Conservation (phyloP, 371 early-diverging fungal genomes). For the Lichtheimia corymbifera region DNA sequence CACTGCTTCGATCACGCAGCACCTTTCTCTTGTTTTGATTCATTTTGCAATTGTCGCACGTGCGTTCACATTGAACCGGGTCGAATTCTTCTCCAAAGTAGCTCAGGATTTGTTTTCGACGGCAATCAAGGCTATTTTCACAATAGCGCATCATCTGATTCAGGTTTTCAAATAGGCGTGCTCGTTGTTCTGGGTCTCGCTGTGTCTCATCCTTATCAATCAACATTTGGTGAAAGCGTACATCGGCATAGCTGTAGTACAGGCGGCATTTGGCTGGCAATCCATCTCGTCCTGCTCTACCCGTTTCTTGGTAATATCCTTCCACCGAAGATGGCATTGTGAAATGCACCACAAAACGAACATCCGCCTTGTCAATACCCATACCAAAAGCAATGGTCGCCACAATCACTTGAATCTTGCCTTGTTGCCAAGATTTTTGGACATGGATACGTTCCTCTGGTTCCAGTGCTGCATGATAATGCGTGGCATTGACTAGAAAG, state of each 20-base stretch:
- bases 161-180: slow-evolving; percentile 84
- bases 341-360: slow-evolving; percentile 98
- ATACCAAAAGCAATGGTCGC: slow-evolving; percentile 66
- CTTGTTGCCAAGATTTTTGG: slow-evolving; percentile 89
- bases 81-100: slow-evolving; percentile 97
- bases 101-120: slow-evolving; percentile 87
- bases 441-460: slow-evolving; percentile 79
- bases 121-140: slow-evolving; percentile 93
- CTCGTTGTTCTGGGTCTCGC: slow-evolving; percentile 83
- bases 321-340: slow-evolving; percentile 95
- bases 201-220: slow-evolving; percentile 70
- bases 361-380: slow-evolving; percentile 99
- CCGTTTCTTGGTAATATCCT: slow-evolving; percentile 99
- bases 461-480: slow-evolving; percentile 94
- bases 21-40: slow-evolving; percentile 20
- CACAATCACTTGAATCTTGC: slow-evolving; percentile 67
- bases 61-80: slow-evolving; percentile 64
- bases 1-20: slow-evolving; percentile 19
- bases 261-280: slow-evolving; percentile 83
- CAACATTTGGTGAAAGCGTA: slow-evolving; percentile 66
- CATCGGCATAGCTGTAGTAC: slow-evolving; percentile 89
- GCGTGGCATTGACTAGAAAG: slow-evolving; percentile 54
- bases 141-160: slow-evolving; percentile 91
- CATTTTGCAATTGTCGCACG: slow-evolving; percentile 94
- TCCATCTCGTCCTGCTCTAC: slow-evolving; percentile 99